Evolutionary conservation across 179 eudicot genomes (phyloP).

Genomic region (Dionaea muscipula): DNA sequence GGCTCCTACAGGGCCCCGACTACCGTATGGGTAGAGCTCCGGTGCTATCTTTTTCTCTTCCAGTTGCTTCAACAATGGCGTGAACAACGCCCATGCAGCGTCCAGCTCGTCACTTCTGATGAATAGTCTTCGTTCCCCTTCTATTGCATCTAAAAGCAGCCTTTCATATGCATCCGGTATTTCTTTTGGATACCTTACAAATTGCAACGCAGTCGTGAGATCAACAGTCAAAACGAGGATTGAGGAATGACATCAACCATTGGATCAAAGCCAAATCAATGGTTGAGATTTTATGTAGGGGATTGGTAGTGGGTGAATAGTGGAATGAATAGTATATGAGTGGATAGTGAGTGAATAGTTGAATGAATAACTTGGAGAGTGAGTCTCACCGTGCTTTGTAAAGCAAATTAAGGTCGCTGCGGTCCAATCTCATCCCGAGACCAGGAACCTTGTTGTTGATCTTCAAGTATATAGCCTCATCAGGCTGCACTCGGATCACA

Average conservation of each 20-base stretch:
- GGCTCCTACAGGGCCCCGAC: slow-evolving; percentile 78
- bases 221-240: background rate
- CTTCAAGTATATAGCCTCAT: slow-evolving; percentile 70
- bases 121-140: slow-evolving; percentile 71
- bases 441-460: slow-evolving; percentile 90
- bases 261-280: no score
- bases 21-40: slow-evolving; percentile 66
- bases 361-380: no score
- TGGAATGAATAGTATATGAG: no score
- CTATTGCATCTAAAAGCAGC: slow-evolving; percentile 66
- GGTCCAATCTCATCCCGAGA: slow-evolving; percentile 75
- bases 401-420: slow-evolving; percentile 67
- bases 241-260: no score
- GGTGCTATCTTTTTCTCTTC: slow-evolving; percentile 59
- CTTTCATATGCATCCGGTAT: slow-evolving; percentile 83
- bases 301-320: no score
- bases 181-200: slow-evolving; percentile 55
- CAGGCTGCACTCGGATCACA: slow-evolving; percentile 70
- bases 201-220: background rate
- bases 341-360: no score
- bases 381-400: slow-evolving; percentile 45
- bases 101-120: slow-evolving; percentile 92
- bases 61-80: slow-evolving; percentile 60
- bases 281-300: no score
- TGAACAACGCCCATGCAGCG: slow-evolving; percentile 80